A percentile compares a stretch with the other conserved stretches of the same genome.
Conservation (phyloP, 176 grass and related monocot species). For the Alloteropsis semialata region DNA sequence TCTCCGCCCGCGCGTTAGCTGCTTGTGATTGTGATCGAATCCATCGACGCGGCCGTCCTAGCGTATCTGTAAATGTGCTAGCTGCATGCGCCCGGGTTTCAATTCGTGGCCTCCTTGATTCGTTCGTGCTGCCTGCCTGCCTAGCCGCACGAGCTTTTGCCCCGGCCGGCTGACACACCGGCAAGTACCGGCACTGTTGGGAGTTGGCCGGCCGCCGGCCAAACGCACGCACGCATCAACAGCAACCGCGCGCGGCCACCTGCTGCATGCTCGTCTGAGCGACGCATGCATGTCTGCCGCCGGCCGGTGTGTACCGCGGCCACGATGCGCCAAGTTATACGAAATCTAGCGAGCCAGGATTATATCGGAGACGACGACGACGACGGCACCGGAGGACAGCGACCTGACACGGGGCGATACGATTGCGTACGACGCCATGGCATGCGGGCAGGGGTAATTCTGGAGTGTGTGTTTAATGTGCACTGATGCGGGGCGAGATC, state of each 20-base stretch:
- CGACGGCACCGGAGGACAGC: constrained; percentile 15
- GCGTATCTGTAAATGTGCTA: background rate
- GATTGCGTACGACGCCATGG: background rate
- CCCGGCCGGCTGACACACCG: background rate
- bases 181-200: background rate
- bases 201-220: background rate
- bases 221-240: background rate
- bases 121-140: background rate
- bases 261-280: background rate
- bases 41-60: too few species aligned
- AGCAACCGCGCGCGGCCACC: background rate
- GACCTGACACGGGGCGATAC: constrained; percentile 6
- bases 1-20: background rate
- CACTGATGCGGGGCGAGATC: constrained; percentile 12
- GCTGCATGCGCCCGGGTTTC: background rate
- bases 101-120: background rate
- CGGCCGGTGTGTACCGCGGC: background rate
- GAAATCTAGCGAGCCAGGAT: background rate
- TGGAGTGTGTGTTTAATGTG: constrained; percentile 24
- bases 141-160: background rate
- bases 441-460: constrained; percentile 13
- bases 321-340: background rate
- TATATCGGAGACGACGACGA: too few species aligned
- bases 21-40: too few species aligned
- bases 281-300: background rate